Evolutionary conservation across 2,329 filamentous ascomycete genomes (phyloP).

Genomic region (Amesomyces nigricolor): DNA sequence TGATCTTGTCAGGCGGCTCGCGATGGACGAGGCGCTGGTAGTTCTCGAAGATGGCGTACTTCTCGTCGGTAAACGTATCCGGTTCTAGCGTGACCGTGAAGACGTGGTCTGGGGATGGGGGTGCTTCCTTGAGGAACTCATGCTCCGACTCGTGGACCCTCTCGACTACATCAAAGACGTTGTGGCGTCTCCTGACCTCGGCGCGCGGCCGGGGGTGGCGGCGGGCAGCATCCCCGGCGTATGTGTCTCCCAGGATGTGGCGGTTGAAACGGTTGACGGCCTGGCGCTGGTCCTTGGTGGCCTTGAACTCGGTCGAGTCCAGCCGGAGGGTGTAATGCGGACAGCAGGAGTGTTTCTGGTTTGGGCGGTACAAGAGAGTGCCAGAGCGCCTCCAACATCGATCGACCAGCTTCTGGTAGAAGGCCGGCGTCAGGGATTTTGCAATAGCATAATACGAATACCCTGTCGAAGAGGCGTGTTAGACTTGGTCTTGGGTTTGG

Average conservation of each 20-base stretch:
- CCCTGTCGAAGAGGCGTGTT: constrained; percentile 41
- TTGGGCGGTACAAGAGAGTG: constrained; percentile 68
- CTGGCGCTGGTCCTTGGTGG: constrained; percentile 68
- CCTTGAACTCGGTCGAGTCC: constrained; percentile 58
- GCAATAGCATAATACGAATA: constrained; percentile 67
- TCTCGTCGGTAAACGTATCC: constrained; percentile 68
- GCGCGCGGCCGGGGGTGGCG: constrained; percentile 63
- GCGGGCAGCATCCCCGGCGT: constrained; percentile 57
- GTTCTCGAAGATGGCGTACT: constrained; percentile 65
- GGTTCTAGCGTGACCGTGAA: constrained; percentile 66
- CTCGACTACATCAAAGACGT: constrained; percentile 60
- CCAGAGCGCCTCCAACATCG: constrained; percentile 73
- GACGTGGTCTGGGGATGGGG: constrained; percentile 59
- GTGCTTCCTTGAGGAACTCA: constrained; percentile 43
- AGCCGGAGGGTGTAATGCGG: constrained; percentile 82
- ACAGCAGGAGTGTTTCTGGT: constrained; percentile 77
- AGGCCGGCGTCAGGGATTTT: constrained; percentile 53
- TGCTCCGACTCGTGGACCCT: constrained; percentile 66
- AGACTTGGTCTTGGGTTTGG: constrained; percentile 4
- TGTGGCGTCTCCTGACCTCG: constrained; percentile 57
- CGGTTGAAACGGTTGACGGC: constrained; percentile 68
- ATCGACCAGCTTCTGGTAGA: constrained; percentile 69
- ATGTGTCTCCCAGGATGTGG: constrained; percentile 62
- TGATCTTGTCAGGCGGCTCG: constrained; percentile 56
- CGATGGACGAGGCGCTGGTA: constrained; percentile 71